Evolutionary conservation across 495 filamentous ascomycete genomes (phyloP).

Genomic region (Aspergillus coremiiformis): DNA sequence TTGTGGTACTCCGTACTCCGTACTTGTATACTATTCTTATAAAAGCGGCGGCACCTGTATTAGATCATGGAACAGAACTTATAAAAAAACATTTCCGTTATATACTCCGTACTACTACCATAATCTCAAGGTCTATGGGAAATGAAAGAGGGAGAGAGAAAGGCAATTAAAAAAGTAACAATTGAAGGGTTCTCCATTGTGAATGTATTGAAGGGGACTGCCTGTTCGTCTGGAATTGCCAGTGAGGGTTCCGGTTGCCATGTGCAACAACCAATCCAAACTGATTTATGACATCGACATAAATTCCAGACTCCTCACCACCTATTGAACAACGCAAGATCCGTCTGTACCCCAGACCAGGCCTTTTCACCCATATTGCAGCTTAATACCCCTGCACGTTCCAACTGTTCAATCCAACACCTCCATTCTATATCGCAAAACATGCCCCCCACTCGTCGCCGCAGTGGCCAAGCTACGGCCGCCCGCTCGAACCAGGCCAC

Average conservation of each 20-base stretch:
- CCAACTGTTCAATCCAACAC: neutral
- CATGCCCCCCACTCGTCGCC: slow-evolving; percentile 66
- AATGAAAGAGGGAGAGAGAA: neutral
- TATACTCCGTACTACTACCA: too few species aligned
- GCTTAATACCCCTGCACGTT: neutral
- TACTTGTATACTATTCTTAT: too few species aligned
- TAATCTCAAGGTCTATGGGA: neutral
- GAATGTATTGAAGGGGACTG: too few species aligned
- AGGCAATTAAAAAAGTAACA: too few species aligned
- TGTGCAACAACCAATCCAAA: slow-evolving; percentile 16
- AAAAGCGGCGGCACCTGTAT: neutral
- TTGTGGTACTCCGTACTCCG: too few species aligned
- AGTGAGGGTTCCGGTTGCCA: slow-evolving; percentile 21
- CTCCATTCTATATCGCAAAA: slow-evolving; percentile 8
- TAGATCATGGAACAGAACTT: neutral
- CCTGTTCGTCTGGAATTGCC: too few species aligned
- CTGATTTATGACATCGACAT: slow-evolving; percentile 14
- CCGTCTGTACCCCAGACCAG: neutral
- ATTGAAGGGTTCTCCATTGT: too few species aligned
- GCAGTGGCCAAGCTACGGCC: slow-evolving; percentile 36
- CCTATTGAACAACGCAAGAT: too few species aligned
- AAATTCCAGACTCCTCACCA: too few species aligned
- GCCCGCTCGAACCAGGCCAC: slow-evolving; percentile 51
- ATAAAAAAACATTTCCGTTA: neutral
- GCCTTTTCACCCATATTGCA: neutral